Evolutionary conservation across 208 protist genomes (phyloP), one percentile per base, ranked within the genome.

Genomic region (Crithidia sp.): DNA sequence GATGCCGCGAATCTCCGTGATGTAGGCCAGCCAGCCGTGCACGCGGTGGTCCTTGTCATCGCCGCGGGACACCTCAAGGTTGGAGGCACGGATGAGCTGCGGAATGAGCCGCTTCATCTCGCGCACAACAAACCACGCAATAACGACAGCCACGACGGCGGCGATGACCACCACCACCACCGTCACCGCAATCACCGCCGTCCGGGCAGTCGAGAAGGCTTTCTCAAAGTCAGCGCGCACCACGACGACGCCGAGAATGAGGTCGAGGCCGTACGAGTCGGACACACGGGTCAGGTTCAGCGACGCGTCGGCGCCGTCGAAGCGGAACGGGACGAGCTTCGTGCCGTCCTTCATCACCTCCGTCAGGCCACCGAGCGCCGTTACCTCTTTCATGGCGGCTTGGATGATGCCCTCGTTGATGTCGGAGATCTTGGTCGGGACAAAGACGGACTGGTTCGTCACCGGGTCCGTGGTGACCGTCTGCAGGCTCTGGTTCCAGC

Each of bases 211-310:
- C 4, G 75, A 71, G 61, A 92, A 85, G 53, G 77, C 82, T 45
- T 71, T 67, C 76, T 88, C 77, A 40, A 92, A 92, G 77, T 92
- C 87, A 0, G 83, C 64, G 36, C 74, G 72, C 40, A 89, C 65
- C 5, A 87, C 82, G 16, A 83, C 79, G 10, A 85, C 87, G 59
- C 79, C 76, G 36, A 92, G 64, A 66, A 89, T 69, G 12, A 92
- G 64, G 67, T 89, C 67, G 36, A 92, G 72, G 17, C 84, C 87
- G 79, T 84, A 88, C 37, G 71, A 39, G 60, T 92, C 87, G 49
- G 71, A 87, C 47, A 92, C 77, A 28, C 78, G 80, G 2, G 84
- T 86, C 52, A 92, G 52, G 67, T 82, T 84, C 9, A 86, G 77
- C 36, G 61, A 78, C 0, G 82, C 84, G 17, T 67, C 50, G 57